Evolutionary conservation across 257 asterid genomes (phyloP).

Genomic region (Schizonepeta tenuifolia): DNA sequence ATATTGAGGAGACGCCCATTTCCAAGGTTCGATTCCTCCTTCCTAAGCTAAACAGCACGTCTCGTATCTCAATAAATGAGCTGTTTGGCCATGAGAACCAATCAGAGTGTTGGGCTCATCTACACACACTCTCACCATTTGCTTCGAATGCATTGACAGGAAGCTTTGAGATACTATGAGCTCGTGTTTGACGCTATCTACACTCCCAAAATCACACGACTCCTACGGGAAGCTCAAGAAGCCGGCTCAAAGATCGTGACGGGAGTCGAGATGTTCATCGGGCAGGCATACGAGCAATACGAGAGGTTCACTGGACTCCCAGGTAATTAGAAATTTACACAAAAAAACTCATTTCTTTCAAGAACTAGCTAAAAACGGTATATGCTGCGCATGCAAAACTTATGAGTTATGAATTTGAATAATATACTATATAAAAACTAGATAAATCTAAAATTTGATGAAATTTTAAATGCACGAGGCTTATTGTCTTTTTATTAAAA

Average conservation of each 20-base stretch:
- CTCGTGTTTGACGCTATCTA: constrained; percentile 95
- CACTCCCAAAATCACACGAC: constrained; percentile 85
- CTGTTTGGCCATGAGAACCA: too few species aligned
- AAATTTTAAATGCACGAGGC: too few species aligned
- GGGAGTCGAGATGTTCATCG: constrained; percentile 90
- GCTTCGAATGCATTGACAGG: constrained; percentile 48
- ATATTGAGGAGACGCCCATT: constrained; percentile 79
- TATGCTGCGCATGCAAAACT: too few species aligned
- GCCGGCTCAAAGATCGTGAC: constrained; percentile 77
- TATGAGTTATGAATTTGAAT: too few species aligned
- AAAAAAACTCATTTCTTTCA: not conserved
- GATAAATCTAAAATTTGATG: too few species aligned
- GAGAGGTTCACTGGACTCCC: constrained; percentile 91
- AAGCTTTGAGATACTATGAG: constrained; percentile 64
- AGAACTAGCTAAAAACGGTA: too few species aligned
- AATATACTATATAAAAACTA: too few species aligned
- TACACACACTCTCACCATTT: not conserved
- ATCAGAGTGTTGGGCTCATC: not conserved
- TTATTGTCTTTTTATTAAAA: too few species aligned
- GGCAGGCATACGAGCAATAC: constrained; percentile 91
- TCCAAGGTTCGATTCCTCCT: constrained; percentile 64
- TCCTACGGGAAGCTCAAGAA: constrained; percentile 78
- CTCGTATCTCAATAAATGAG: not conserved
- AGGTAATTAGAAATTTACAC: constrained; percentile 45
- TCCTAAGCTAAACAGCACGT: not conserved